Percentiles rank a stretch among this genome's conserved stretches.
phyloP scores from a whole-genome alignment of 2,329 filamentous ascomycete genomes.

The Domatiomyces catenatus region DNA sequence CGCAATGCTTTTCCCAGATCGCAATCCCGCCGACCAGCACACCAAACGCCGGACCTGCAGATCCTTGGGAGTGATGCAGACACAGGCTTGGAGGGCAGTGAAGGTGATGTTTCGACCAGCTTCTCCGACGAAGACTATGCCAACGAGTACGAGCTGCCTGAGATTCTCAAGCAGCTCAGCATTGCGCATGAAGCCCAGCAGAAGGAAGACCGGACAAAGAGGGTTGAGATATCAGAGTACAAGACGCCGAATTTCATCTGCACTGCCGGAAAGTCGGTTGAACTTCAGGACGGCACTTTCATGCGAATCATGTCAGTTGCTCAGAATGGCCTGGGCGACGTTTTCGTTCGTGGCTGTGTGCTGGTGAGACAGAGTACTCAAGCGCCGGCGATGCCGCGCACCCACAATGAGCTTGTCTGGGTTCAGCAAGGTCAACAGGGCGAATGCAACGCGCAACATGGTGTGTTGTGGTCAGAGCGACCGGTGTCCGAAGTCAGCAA shows the following conservation, averaged over 20 bases:
- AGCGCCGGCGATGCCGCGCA: slow-evolving; percentile 23
- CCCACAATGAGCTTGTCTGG: slow-evolving; percentile 33
- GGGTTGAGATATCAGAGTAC: background rate
- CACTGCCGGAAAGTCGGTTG: slow-evolving; percentile 15
- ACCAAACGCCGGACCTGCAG: background rate
- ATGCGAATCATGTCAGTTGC: slow-evolving; percentile 27
- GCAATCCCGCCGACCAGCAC: background rate
- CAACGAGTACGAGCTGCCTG: background rate
- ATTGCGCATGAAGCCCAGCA: background rate
- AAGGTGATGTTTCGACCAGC: background rate
- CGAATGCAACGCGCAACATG: background rate
- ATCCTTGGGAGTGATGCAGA: background rate
- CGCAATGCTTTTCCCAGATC: background rate
- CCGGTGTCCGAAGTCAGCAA: slow-evolving; percentile 26
- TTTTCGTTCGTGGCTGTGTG: slow-evolving; percentile 26
- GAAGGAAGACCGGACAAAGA: background rate
- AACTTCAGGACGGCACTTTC: slow-evolving; percentile 27
- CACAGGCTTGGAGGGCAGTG: background rate
- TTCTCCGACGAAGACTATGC: background rate
- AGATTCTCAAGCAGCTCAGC: background rate
- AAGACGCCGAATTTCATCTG: background rate
- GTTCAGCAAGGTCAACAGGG: slow-evolving; percentile 21
- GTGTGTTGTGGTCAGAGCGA: slow-evolving; percentile 20
- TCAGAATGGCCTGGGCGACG: slow-evolving; percentile 10
- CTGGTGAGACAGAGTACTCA: slow-evolving; percentile 22